phyloP scores from a whole-genome alignment of 2,329 filamentous ascomycete species.

The Bipolaris zeicola region DNA sequence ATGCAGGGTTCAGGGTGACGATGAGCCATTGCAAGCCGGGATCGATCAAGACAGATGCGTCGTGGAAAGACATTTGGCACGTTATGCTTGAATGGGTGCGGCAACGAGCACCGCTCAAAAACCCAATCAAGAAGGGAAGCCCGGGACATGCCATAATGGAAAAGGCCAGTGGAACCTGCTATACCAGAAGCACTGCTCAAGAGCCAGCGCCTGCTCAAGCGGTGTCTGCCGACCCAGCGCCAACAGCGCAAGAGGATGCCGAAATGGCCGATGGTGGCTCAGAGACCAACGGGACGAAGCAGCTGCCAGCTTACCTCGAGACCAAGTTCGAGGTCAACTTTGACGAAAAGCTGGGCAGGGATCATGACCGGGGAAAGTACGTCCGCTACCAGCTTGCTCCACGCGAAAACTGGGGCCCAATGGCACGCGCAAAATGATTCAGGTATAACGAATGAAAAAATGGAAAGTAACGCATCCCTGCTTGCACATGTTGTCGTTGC shows the following conservation, averaged over 20 bases:
- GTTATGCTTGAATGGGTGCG: conserved; percentile 90
- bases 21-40: conserved; percentile 89
- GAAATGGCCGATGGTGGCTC: conserved; percentile 3
- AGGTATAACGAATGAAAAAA: conserved; percentile 2
- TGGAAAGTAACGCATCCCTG: not conserved
- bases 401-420: conserved; percentile 89
- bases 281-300: conserved; percentile 4
- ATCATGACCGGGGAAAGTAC: conserved; percentile 68
- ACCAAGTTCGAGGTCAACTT: conserved; percentile 69
- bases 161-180: conserved; percentile 26
- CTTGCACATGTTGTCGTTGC: not conserved
- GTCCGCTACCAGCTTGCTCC: conserved; percentile 92
- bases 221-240: not conserved
- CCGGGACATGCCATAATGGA: conserved; percentile 69
- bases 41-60: conserved; percentile 91
- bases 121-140: conserved; percentile 70
- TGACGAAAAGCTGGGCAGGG: conserved; percentile 77
- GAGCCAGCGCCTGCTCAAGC: not conserved
- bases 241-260: conserved; percentile 1
- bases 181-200: conserved; percentile 8
- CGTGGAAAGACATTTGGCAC: conserved; percentile 89
- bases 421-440: conserved; percentile 59
- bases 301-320: conserved; percentile 32
- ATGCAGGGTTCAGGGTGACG: conserved; percentile 80
- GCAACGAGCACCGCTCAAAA: conserved; percentile 78